Evolutionary conservation across 768 basidiomycete species (phyloP).

Genomic region (Candolleomyces efflorescens): DNA sequence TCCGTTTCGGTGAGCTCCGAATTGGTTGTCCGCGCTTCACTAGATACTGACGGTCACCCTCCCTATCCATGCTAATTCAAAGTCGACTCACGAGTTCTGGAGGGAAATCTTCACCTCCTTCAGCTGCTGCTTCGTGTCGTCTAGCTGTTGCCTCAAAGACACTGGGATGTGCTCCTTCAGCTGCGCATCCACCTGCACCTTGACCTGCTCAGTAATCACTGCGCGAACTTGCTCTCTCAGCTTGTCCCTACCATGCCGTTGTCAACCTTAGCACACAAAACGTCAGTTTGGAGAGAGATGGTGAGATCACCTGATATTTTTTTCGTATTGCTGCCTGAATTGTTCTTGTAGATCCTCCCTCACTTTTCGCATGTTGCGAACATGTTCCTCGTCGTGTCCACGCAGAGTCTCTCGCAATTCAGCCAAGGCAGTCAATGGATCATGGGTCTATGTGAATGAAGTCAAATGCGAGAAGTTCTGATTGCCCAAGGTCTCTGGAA

Average conservation of each 20-base stretch:
- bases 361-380: constrained; percentile 12
- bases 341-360: constrained; percentile 14
- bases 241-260: constrained; percentile 22
- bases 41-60: constrained; percentile 14
- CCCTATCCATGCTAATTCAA: background rate
- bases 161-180: constrained; percentile 46
- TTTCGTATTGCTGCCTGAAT: constrained; percentile 11
- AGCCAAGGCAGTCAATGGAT: constrained; percentile 12
- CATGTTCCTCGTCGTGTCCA: constrained; percentile 14
- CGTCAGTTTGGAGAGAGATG: background rate
- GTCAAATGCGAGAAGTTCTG: background rate
- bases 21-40: constrained; percentile 48
- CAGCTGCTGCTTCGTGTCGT: constrained; percentile 40
- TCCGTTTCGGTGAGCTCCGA: constrained; percentile 34
- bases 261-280: background rate
- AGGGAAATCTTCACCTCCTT: constrained; percentile 40
- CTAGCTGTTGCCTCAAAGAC: constrained; percentile 38
- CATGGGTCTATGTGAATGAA: background rate
- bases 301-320: constrained; percentile 12
- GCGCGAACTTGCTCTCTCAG: constrained; percentile 33
- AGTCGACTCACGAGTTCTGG: constrained; percentile 48
- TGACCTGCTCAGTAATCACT: constrained; percentile 41
- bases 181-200: constrained; percentile 43
- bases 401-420: constrained; percentile 16
- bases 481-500: background rate